Base-by-base conservation (phyloP, 2,329 filamentous ascomycete species). In the Gyromitra esculenta region DNA sequence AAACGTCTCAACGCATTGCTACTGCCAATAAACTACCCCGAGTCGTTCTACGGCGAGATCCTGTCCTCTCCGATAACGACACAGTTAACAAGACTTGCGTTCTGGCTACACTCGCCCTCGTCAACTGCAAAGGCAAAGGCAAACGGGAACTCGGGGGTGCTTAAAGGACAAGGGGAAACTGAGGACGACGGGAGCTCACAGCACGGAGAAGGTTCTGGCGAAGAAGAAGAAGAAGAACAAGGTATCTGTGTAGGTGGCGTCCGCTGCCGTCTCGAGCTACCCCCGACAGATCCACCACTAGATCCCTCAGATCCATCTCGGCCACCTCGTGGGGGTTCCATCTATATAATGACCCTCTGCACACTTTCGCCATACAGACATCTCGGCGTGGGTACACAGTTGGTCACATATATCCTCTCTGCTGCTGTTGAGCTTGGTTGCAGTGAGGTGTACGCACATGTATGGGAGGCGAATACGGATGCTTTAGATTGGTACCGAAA, bases 391-490 rank as follows among this genome's bases (percentile, higher is more conserved):
- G 88, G 87, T 11, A 84, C 85, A n/a, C 86, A 87, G 31, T 86
- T 89, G 0, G 83, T 91, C 15, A 86, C 88, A 59, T 85, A 87
- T 78, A 84, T 89, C 59, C 79, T 87, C 71, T 83, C 83, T 25
- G 83, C 84, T 9, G 85, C 85, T 1, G 83, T 83, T 11, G 80
- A 25, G 80, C 82, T 70, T 41, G 76, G 72, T 15, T 80, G 80
- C 62, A 85, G 85, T 56, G 80, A 81, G 73, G 84, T 90, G 15
- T 91, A 89, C 79, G 90, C 90, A 3, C 90, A 91, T 82, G 90
- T 91, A 15, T 91, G 90, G 90, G 89, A 89, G 9, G 86, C 89
- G 75, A 91, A 91, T 81, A 85, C 87, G 1, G 89, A 91, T 21
- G 90, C 87, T 0, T 82, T 91, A 77, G 84, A 84, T 73, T 91